A percentile compares a stretch with the other conserved stretches of the same genome.
phyloP scores from a whole-genome alignment of 2,329 filamentous ascomycete species.

The Zasmidium cellare region DNA sequence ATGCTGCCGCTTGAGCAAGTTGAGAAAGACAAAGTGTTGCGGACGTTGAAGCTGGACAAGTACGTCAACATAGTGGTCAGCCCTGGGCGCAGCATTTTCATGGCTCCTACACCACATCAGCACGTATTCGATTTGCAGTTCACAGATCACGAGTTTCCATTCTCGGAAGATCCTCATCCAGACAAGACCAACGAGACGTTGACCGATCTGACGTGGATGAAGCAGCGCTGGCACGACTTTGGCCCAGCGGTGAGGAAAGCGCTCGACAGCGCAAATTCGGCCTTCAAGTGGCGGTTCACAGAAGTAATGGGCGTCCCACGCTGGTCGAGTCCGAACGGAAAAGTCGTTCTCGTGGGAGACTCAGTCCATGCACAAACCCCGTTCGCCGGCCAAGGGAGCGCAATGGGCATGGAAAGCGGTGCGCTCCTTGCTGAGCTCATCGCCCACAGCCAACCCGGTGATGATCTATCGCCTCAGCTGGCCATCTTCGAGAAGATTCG shows the following conservation, averaged over 20 bases:
- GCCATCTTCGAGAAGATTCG: conserved; percentile 1
- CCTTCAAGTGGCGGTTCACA: conserved; percentile 7
- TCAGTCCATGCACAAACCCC: conserved; percentile 4
- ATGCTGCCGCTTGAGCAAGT: conserved; percentile 2
- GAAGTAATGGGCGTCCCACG: conserved; percentile 4
- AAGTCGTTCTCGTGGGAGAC: conserved; percentile 3
- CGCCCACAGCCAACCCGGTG: neutral
- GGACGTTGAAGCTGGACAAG: neutral
- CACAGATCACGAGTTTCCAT: conserved; percentile 4
- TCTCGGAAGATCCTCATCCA: neutral
- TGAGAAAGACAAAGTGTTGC: neutral
- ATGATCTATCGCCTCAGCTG: neutral
- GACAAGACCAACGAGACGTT: neutral
- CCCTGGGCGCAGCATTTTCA: conserved; percentile 3
- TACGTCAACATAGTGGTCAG: neutral
- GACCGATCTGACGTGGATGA: neutral
- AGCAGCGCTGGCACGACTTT: neutral
- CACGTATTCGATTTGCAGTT: conserved; percentile 1
- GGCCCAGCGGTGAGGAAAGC: neutral
- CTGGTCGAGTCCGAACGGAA: conserved; percentile 6
- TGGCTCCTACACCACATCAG: neutral
- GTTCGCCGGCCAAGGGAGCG: conserved; percentile 7
- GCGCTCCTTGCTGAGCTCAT: conserved; percentile 4
- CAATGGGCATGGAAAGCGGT: conserved; percentile 8
- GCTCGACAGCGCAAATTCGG: neutral